These are phyloP conservation scores for Paraconiothyrium brasiliense DNA, from an alignment of 2,329 filamentous ascomycete genomes.

Conservation along the genomic window DNA sequence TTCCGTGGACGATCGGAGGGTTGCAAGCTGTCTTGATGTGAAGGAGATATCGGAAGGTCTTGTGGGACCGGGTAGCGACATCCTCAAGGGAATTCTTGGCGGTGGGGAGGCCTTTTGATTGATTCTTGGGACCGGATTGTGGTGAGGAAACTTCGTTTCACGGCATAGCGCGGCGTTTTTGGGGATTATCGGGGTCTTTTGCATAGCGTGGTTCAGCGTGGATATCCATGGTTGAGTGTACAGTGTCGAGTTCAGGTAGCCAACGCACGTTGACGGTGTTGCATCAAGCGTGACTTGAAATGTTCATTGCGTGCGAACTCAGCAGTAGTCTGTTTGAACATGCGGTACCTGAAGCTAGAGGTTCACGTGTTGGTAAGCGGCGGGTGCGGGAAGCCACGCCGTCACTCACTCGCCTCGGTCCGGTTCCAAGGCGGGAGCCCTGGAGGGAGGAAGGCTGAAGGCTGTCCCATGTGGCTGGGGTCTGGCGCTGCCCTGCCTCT, in stretches of 20 bases:
- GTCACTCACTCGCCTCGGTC: slow-evolving; percentile 38
- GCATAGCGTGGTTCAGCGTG: background rate
- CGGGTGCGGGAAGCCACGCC: slow-evolving; percentile 6
- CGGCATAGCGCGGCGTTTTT: slow-evolving; percentile 17
- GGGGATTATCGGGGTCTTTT: background rate
- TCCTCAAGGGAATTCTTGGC: slow-evolving; percentile 46
- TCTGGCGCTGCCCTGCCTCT: slow-evolving; percentile 23
- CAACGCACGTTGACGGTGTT: no score
- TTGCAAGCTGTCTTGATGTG: slow-evolving; percentile 82
- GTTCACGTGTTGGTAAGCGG: background rate
- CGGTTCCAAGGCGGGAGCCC: slow-evolving; percentile 39
- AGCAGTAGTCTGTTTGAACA: no score
- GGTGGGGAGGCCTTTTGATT: slow-evolving; percentile 22
- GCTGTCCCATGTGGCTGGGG: slow-evolving; percentile 34
- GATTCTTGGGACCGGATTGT: background rate
- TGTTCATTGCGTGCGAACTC: background rate
- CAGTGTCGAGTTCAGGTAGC: background rate
- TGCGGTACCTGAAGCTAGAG: slow-evolving; percentile 4
- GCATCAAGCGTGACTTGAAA: background rate
- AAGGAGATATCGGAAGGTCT: slow-evolving; percentile 79
- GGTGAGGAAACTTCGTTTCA: background rate
- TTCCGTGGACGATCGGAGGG: slow-evolving; percentile 75
- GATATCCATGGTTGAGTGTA: background rate
- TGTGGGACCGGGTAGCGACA: slow-evolving; percentile 59
- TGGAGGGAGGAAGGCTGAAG: background rate